Conservation (phyloP, 306 rosid species). For the Fragaria iinumae region DNA sequence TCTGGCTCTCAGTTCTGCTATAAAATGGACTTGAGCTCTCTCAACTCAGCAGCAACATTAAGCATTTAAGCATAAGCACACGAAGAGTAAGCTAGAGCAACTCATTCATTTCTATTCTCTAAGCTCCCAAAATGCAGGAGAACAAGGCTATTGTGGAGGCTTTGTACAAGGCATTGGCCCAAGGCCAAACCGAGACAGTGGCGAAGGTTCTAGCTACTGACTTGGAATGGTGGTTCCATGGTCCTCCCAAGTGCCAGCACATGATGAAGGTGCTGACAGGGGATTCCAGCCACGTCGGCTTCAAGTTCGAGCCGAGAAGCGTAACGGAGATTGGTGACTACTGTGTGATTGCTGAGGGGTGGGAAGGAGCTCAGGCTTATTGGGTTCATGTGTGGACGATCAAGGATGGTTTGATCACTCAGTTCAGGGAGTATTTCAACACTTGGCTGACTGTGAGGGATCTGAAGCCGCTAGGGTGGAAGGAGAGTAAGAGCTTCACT, state of each 20-base stretch:
- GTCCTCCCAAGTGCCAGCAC: slow-evolving; percentile 86
- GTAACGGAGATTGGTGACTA: slow-evolving; percentile 47
- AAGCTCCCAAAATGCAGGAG: slow-evolving; percentile 29
- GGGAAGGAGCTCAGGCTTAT: slow-evolving; percentile 81
- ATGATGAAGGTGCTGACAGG: slow-evolving; percentile 92
- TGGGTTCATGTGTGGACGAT: slow-evolving; percentile 94
- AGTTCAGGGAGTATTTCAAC: slow-evolving; percentile 83
- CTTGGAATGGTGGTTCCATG: slow-evolving; percentile 97
- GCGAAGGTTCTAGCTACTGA: slow-evolving; percentile 58
- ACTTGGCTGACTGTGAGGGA: slow-evolving; percentile 90
- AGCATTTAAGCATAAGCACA: slow-evolving; percentile 14
- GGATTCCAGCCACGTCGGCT: slow-evolving; percentile 43
- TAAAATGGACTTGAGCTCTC: slow-evolving; percentile 28
- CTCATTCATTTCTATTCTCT: background rate
- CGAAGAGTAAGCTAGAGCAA: background rate
- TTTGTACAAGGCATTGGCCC: slow-evolving; percentile 62
- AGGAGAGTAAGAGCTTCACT: slow-evolving; percentile 36
- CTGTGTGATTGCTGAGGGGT: slow-evolving; percentile 67
- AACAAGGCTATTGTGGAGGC: slow-evolving; percentile 52
- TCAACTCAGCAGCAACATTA: background rate
- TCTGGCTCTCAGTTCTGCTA: slow-evolving; percentile 26
- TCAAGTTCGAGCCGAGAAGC: slow-evolving; percentile 73
- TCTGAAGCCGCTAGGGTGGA: slow-evolving; percentile 51
- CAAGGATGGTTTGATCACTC: slow-evolving; percentile 60
- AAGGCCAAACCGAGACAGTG: slow-evolving; percentile 38